These are phyloP conservation scores for Tulasnella calospora DNA, from an alignment of 768 basidiomycete genomes.

Conservation along the genomic window DNA sequence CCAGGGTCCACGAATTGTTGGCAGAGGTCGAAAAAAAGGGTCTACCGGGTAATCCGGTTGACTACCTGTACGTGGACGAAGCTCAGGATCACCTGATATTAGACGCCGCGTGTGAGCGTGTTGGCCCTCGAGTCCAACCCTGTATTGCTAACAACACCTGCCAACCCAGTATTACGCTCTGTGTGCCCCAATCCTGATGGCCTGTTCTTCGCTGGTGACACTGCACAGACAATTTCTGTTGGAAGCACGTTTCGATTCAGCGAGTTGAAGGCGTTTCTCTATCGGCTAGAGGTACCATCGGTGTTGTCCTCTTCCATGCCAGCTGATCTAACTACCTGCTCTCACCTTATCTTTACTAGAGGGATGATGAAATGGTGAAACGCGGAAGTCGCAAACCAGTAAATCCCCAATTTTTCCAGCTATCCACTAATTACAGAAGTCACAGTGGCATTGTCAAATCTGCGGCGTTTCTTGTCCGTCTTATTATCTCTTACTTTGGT, in stretches of 20 bases:
- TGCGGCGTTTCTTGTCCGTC: slow-evolving; percentile 3
- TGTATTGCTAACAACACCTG: no score
- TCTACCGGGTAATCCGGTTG: slow-evolving; percentile 33
- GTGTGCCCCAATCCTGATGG: slow-evolving; percentile 17
- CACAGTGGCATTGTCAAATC: slow-evolving; percentile 22
- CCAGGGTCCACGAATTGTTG: neutral
- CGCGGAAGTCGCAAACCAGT: neutral
- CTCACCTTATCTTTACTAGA: neutral
- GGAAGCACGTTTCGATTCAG: slow-evolving; percentile 18
- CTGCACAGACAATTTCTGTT: slow-evolving; percentile 13
- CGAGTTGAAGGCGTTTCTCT: slow-evolving; percentile 13
- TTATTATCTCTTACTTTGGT: neutral
- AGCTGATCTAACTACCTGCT: neutral
- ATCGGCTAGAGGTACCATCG: neutral
- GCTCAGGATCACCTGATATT: slow-evolving; percentile 67
- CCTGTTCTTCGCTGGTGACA: slow-evolving; percentile 21
- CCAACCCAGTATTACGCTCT: neutral
- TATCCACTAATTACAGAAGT: slow-evolving; percentile 18
- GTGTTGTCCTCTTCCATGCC: neutral
- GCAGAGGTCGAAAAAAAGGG: neutral
- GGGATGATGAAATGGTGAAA: neutral
- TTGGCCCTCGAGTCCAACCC: neutral
- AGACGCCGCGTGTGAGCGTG: slow-evolving; percentile 51
- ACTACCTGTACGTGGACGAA: slow-evolving; percentile 69
- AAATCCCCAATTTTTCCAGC: slow-evolving; percentile 5